Base-by-base conservation (phyloP, 179 eudicot species). In the Corrigiola litoralis region DNA sequence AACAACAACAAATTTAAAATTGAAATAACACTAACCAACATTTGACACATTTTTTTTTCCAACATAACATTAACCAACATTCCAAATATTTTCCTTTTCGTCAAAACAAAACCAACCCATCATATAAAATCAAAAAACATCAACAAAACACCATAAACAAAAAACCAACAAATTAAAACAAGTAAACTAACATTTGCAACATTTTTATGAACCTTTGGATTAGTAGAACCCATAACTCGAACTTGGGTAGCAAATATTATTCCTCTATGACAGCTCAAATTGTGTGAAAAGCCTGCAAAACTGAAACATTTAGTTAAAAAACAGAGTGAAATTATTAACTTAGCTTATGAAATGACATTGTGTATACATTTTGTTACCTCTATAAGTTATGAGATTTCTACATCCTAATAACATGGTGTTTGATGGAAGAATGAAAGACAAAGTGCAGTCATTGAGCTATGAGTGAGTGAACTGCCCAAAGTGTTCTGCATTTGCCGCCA, bases 351-450 rank as follows among this genome's bases (percentile, higher is more conserved):
- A 17, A 53, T 27, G 45, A 33, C 59, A 54, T 33, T 59, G 49
- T 63, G 67, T n/a, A n/a, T n/a, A n/a, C n/a, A n/a, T n/a, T n/a
- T n/a, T n/a, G n/a, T n/a, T n/a, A n/a, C n/a, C n/a, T n/a, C n/a
- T 76, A 52, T 68, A 64, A 59, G 42, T 45, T 59, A 54, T 28
- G 54, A 36, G 61, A 60, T 33, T 68, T 27, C 65, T 73, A 72
- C 76, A 76, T 78, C 83, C 80, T 79, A 76, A 18, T 37, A 13
- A 65, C 80, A 79, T 65, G 16, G 27, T 63, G 58, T 24, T 34
- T 53, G 50, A 29, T 14, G 24, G 24, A 27, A 64, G 17, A 64
- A 6, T 41, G 27, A 14, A 12, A 33, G 24, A 45, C 16, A 8
- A 21, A 6, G 44, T 27, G 57, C 27, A 18, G 16, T 18, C 25